Percentiles rank a stretch among this genome's conserved stretches.
Evolutionary conservation across 805 yeast species (phyloP).

Genomic region (Saturnispora zaruensis): DNA sequence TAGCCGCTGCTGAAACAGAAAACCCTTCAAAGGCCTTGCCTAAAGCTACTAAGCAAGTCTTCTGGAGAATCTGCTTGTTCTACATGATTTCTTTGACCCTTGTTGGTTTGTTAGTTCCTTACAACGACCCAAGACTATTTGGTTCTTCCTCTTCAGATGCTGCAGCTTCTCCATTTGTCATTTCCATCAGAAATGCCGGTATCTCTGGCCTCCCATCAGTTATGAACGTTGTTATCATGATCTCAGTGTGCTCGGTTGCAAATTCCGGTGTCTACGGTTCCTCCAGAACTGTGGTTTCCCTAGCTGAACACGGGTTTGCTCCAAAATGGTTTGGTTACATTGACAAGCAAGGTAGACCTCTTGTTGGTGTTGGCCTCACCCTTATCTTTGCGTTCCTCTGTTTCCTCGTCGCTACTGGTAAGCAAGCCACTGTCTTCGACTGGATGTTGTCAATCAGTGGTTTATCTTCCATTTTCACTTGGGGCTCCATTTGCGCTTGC

Average conservation of each 20-base stretch:
- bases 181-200: conserved; percentile 57
- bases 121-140: conserved; percentile 37
- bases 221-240: conserved; percentile 64
- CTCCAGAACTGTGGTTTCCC: conserved; percentile 58
- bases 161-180: conserved; percentile 66
- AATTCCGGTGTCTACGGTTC: conserved; percentile 66
- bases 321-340: conserved; percentile 58
- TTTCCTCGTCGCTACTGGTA: conserved; percentile 51
- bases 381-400: conserved; percentile 49
- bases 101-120: conserved; percentile 48
- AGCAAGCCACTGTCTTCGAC: conserved; percentile 49
- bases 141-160: conserved; percentile 43
- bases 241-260: conserved; percentile 69
- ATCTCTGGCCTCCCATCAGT: conserved; percentile 60
- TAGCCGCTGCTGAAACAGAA: conserved; percentile 54
- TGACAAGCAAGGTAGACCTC: conserved; percentile 72
- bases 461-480: conserved; percentile 63
- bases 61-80: conserved; percentile 50
- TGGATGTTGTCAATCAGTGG: conserved; percentile 75
- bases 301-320: conserved; percentile 63
- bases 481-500: conserved; percentile 66
- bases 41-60: conserved; percentile 50
- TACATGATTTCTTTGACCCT: conserved; percentile 43
- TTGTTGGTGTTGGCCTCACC: conserved; percentile 51
- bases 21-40: conserved; percentile 52